phyloP scores from a whole-genome alignment of 495 filamentous ascomycete species.

The Xylaria grammica region DNA sequence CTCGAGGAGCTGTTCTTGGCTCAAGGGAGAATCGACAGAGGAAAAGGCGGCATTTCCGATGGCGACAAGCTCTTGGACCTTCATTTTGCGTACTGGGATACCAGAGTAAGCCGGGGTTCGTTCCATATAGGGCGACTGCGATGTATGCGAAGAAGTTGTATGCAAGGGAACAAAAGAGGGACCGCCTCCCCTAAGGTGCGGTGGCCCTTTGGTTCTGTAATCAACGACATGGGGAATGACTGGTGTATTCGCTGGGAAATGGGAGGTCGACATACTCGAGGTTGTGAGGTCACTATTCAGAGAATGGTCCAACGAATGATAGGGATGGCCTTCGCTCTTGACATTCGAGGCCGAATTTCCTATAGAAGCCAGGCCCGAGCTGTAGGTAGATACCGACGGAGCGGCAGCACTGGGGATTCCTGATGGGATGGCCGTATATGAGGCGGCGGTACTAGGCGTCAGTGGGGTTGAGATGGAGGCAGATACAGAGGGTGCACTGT shows the following conservation, averaged over 20 bases:
- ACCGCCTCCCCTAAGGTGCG: conserved; percentile 50
- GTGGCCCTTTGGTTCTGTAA: conserved; percentile 37
- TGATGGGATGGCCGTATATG: conserved; percentile 31
- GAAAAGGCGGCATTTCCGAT: conserved; percentile 68
- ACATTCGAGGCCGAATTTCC: conserved; percentile 58
- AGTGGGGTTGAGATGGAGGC: conserved; percentile 48
- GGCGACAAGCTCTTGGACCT: conserved; percentile 76
- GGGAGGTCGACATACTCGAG: conserved; percentile 43
- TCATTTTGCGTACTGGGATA: conserved; percentile 69
- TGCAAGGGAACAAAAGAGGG: conserved; percentile 36
- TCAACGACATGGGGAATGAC: conserved; percentile 34
- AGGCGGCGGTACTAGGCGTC: conserved; percentile 36
- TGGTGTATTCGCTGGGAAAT: conserved; percentile 42
- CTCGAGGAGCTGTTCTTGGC: conserved; percentile 65
- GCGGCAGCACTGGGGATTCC: conserved; percentile 37
- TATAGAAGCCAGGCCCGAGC: conserved; percentile 40
- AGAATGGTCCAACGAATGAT: conserved; percentile 77
- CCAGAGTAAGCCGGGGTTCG: conserved; percentile 53
- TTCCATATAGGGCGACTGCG: conserved; percentile 37
- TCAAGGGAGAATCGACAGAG: conserved; percentile 60
- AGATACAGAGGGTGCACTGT: conserved; percentile 50
- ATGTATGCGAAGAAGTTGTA: conserved; percentile 28
- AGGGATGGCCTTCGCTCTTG: conserved; percentile 69
- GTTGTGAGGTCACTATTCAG: conserved; percentile 57
- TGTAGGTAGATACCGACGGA: conserved; percentile 28